A percentile compares a stretch with the other conserved stretches of the same genome.
phyloP scores from a whole-genome alignment of 768 basidiomycete genomes.

The Xerocomellus chrysenteron region DNA sequence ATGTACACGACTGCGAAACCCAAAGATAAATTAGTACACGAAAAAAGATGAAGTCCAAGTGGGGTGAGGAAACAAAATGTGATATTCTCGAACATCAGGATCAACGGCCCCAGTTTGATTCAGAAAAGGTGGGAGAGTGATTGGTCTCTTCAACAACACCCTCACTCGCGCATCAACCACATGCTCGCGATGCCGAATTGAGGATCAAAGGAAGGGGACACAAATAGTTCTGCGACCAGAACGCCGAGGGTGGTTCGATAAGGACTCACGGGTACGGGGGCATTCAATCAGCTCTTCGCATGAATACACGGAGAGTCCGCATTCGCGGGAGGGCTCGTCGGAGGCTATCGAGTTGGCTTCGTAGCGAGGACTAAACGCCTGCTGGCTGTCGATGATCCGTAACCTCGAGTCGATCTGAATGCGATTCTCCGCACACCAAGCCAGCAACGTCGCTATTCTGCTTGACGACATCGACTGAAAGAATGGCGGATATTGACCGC shows the following conservation, averaged over 20 bases:
- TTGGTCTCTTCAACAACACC: not conserved
- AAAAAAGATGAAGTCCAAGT: not conserved
- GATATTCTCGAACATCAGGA: not conserved
- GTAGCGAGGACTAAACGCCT: not conserved
- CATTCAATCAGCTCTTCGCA: constrained; percentile 22
- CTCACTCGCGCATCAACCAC: not conserved
- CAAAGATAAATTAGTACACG: constrained; percentile 8
- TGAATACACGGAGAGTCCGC: constrained; percentile 25
- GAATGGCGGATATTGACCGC: not conserved
- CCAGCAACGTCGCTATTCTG: constrained; percentile 30
- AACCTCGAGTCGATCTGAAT: constrained; percentile 49
- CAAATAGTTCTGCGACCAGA: not conserved
- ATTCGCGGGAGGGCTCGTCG: constrained; percentile 11
- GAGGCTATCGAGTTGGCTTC: constrained; percentile 1
- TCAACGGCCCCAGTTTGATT: not conserved
- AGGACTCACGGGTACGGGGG: constrained; percentile 28
- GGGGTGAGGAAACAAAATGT: not conserved
- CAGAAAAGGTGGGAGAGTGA: not conserved
- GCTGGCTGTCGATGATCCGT: constrained; percentile 27
- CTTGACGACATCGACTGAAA: constrained; percentile 20
- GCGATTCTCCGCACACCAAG: constrained; percentile 49
- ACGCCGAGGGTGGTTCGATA: constrained; percentile 12
- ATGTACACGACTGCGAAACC: constrained; percentile 56
- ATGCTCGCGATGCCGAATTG: not conserved
- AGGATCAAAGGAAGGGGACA: not conserved